phyloP scores from a whole-genome alignment of 2,329 filamentous ascomycete species.

The Diaporthe aspalathi region DNA sequence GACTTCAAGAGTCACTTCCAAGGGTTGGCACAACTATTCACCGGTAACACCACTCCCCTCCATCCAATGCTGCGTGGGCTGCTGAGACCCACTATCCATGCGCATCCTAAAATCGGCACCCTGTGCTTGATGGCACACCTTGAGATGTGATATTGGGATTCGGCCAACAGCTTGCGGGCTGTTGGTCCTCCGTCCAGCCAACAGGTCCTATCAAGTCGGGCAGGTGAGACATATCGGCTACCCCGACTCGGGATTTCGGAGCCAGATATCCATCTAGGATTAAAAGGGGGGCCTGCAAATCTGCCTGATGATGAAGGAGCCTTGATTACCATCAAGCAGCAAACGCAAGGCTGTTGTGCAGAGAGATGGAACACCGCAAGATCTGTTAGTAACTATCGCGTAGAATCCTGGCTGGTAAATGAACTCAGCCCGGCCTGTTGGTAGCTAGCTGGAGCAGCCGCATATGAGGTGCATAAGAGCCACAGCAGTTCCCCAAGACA shows the following conservation, averaged over 20 bases:
- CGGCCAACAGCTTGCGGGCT: too few species aligned
- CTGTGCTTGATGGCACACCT: not conserved
- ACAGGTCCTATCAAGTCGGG: not conserved
- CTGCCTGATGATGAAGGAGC: not conserved
- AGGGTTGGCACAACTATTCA: not conserved
- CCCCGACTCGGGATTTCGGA: not conserved
- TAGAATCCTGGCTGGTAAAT: not conserved
- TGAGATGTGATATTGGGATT: not conserved
- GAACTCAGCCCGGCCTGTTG: constrained; percentile 4
- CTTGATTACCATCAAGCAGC: too few species aligned
- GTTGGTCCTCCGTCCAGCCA: not conserved
- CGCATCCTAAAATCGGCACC: not conserved
- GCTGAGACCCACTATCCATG: not conserved
- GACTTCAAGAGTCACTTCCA: too few species aligned
- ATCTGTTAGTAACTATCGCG: not conserved
- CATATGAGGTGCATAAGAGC: not conserved
- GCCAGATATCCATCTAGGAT: not conserved
- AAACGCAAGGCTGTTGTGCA: not conserved
- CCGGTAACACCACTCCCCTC: not conserved
- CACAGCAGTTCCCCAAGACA: too few species aligned
- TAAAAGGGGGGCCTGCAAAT: not conserved
- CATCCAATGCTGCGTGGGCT: not conserved
- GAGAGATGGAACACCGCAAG: not conserved
- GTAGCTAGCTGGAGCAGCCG: not conserved
- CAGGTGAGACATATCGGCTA: not conserved